Conservation (phyloP, 2,329 filamentous ascomycete species). For the Xylariaceae sp. region DNA sequence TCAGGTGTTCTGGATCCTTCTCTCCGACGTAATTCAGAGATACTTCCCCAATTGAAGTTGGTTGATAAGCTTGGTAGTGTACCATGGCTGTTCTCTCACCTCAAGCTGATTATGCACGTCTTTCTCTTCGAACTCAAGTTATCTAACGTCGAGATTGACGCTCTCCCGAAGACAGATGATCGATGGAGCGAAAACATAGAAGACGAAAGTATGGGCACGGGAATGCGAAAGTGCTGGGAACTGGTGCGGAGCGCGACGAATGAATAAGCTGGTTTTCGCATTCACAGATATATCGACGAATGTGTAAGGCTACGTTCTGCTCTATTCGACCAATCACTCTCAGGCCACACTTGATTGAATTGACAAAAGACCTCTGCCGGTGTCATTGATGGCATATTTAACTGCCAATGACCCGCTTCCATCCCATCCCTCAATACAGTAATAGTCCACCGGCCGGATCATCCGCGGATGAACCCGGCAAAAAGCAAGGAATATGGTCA, state of each 20-base stretch:
- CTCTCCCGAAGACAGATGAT: constrained; percentile 7
- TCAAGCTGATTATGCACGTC: constrained; percentile 57
- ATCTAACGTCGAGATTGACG: constrained; percentile 6
- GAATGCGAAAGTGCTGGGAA: constrained; percentile 57
- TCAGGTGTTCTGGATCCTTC: constrained; percentile 24
- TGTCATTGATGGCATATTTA: too few species aligned
- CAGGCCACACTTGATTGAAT: too few species aligned
- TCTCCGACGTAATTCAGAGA: constrained; percentile 3
- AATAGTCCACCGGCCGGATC: too few species aligned
- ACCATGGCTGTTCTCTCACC: constrained; percentile 57
- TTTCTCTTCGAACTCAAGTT: constrained; percentile 44
- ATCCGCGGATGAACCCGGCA: not conserved
- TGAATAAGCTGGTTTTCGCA: constrained; percentile 3
- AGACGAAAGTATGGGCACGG: constrained; percentile 54
- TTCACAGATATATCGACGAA: too few species aligned
- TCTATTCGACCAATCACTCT: too few species aligned
- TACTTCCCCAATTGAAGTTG: constrained; percentile 27
- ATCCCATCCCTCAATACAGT: too few species aligned
- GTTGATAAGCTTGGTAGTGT: constrained; percentile 48
- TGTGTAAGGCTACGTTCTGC: too few species aligned
- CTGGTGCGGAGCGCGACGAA: constrained; percentile 34
- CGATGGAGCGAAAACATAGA: constrained; percentile 44
- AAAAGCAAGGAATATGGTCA: too few species aligned
- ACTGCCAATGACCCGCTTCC: too few species aligned
- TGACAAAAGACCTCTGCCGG: too few species aligned